phyloP scores from a whole-genome alignment of 805 yeast genomes.

The Lachancea sp. region DNA sequence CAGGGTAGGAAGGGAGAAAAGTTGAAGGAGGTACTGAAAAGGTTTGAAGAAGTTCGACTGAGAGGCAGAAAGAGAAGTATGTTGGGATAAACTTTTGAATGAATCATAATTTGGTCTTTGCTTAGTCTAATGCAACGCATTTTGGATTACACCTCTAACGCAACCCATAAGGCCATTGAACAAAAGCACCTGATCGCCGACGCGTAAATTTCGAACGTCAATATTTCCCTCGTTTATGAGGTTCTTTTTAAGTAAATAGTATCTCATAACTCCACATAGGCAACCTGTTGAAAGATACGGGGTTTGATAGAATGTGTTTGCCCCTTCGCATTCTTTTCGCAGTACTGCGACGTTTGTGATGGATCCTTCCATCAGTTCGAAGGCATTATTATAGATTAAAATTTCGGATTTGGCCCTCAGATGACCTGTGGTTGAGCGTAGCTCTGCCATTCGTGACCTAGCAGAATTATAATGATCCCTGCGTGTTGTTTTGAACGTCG shows the following conservation, averaged over 20 bases:
- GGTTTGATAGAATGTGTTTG: conserved; percentile 54
- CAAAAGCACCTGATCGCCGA: conserved; percentile 66
- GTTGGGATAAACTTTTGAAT: conserved; percentile 55
- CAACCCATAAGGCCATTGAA: conserved; percentile 85
- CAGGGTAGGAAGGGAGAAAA: conserved; percentile 34
- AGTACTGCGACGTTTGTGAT: conserved; percentile 71
- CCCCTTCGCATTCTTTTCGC: conserved; percentile 28
- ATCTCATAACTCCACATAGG: conserved; percentile 75
- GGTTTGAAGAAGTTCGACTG: conserved; percentile 77
- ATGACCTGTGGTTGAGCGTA: conserved; percentile 17
- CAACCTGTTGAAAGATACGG: conserved; percentile 79
- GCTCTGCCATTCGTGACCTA: conserved; percentile 41
- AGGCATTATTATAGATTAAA: conserved; percentile 54
- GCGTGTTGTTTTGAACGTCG: conserved; percentile 80
- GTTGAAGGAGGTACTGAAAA: conserved; percentile 47
- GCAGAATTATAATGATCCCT: conserved; percentile 60
- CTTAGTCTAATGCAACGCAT: conserved; percentile 5
- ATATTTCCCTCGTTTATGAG: conserved; percentile 47
- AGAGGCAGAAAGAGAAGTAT: conserved; percentile 94
- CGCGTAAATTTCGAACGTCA: conserved; percentile 38
- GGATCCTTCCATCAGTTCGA: conserved; percentile 71
- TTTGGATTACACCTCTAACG: conserved; percentile 47
- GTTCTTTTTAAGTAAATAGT: conserved; percentile 50
- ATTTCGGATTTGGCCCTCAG: conserved; percentile 47
- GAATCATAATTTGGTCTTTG: too few species aligned